Base-by-base conservation (phyloP, 331 rosid genomes). In the Acacia pycnantha region DNA sequence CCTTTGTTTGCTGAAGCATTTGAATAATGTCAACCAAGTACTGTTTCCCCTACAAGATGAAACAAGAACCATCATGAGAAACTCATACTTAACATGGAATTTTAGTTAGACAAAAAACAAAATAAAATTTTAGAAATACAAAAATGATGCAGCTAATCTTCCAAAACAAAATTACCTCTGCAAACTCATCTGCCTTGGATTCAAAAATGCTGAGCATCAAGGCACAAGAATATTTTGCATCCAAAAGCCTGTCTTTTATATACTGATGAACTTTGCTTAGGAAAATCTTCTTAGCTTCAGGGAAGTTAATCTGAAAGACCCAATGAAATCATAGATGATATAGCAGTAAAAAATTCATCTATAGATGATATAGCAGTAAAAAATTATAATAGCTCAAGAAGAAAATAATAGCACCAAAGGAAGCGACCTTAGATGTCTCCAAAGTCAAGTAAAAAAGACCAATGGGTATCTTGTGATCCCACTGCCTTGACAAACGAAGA, bases 381-480 rank as follows among this genome's bases (percentile, higher is more conserved):
- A 70, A 82, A 80, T 65, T 40, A 68, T 53, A 85, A 76, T 79
- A 70, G 53, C 67, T 73, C 37, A 48, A 56, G 46, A 56, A 62
- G 82, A 81, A 26, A 83, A 21, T 29, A 81, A 61, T 64, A 54
- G 65, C 73, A 78, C 76, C 69, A 61, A 76, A 53, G 71, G 35
- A 81, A 43, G 81, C 74, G 73, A 89, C 99, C 97, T 91, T 93
- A 33, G 97, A 81, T 76, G 86, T 82, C 90, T 79, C 90, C 85
- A 96, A 85, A 79, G 99, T 92, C 80, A 92, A 86, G 91, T 91
- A 92, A 84, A 92, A 94, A 74, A 91, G 82, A 80, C 87, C 94
- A 79, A 85, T 85, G 43, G 98, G 95, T 70, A 96, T 93, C 91
- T 90, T 96, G 59, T 96, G 89, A 88, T 96, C 97, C 99, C 99